These are phyloP conservation scores for Myxozyma monticola DNA, from an alignment of 805 yeast genomes.

Conservation along the genomic window DNA sequence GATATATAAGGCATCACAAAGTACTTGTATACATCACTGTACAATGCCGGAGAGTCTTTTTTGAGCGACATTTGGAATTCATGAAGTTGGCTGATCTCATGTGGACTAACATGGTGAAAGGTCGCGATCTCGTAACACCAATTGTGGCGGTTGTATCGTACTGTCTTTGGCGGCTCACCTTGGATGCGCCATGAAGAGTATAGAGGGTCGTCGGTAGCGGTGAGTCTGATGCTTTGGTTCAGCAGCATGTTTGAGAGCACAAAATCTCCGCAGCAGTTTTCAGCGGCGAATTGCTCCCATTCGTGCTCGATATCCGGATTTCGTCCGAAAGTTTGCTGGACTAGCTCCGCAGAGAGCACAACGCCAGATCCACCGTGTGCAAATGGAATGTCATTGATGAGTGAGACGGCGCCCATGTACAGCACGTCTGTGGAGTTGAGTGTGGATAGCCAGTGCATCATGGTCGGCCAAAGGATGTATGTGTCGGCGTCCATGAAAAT, in stretches of 20 bases:
- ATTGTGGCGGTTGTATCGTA: constrained; percentile 19
- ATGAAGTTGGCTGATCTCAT: constrained; percentile 32
- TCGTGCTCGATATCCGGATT: constrained; percentile 27
- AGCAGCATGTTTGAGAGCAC: constrained; percentile 37
- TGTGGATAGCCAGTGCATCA: constrained; percentile 32
- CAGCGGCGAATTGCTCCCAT: constrained; percentile 30
- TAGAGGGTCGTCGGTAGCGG: not conserved
- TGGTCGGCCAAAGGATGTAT: constrained; percentile 36
- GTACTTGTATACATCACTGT: constrained; percentile 39
- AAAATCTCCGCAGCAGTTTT: constrained; percentile 43
- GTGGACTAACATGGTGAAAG: constrained; percentile 38
- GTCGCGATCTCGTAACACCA: constrained; percentile 39
- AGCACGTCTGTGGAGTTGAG: constrained; percentile 34
- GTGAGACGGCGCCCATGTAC: constrained; percentile 39
- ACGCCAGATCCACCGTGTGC: constrained; percentile 46
- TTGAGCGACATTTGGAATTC: too few species aligned
- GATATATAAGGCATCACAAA: constrained; percentile 38
- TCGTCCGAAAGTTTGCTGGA: constrained; percentile 34
- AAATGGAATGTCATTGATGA: constrained; percentile 31
- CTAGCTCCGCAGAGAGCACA: constrained; percentile 36
- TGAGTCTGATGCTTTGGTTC: constrained; percentile 10
- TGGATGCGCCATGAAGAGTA: constrained; percentile 30
- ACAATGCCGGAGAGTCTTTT: constrained; percentile 27
- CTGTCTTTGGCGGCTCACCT: constrained; percentile 36
- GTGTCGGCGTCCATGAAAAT: constrained; percentile 42